Base-by-base conservation (phyloP, 306 rosid species). In the Trichosanthes cucumerina region DNA sequence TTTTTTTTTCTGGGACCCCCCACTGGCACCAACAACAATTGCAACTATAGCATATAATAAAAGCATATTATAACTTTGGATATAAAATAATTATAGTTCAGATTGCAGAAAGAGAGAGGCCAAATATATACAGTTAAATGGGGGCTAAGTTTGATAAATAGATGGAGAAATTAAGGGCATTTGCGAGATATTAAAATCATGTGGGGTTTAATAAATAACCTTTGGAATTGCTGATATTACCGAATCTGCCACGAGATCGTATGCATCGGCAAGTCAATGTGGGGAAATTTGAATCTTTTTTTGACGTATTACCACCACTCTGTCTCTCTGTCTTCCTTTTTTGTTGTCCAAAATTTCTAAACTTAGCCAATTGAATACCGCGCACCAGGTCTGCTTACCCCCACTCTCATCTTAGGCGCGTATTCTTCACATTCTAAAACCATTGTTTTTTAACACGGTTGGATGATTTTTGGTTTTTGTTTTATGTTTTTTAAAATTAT, bases 271-370 rank as follows among this genome's bases (percentile, higher is more conserved):
- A 28, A 71, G 77, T 73, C 77, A 49, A 73, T 46, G 58, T 15
- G 41, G 36, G 59, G 49, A 72, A 73, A 11, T 26, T 73, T 73
- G 77, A 73, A 73, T 73, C 0, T 73, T 73, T 36, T 38, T 16
- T 72, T 72, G 77, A 47, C 77, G 58, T 72, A 16, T 71, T 71
- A 14, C 53, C 53, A 36, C 54, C 34, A 23, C 38, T 71, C 76
- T 44, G 53, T 43, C 53, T 46, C 36, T 36, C 28, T 66, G 44
- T 39, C 31, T 44, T 44, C 13, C 13, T 71, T 71, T 71, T 71
- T 15, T 64, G 5, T 46, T 43, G 21, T 70, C 8, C 23, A 24
- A 71, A 46, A 13, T 71, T 71, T 46, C 12, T 66, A 21, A 24
- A 15, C 23, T 44, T 4, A 9, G 1, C 77, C 77, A 72, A 71